Percentiles rank a stretch among this genome's conserved stretches.
Conservation (phyloP, 169 alveolate genomes). For the Plasmodium inui region DNA sequence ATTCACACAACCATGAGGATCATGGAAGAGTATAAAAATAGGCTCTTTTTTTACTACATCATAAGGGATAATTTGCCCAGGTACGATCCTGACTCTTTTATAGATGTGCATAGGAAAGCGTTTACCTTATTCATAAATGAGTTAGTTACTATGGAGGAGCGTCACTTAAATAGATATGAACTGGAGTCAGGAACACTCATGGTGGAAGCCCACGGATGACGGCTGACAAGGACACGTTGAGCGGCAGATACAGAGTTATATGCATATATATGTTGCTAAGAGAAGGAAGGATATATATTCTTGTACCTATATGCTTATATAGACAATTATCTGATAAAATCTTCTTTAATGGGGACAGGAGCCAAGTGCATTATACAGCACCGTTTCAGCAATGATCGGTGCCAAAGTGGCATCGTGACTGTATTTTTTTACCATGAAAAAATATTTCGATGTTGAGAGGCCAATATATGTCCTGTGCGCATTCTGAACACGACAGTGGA, state of each 20-base stretch:
- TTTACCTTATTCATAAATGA: conserved; percentile 1
- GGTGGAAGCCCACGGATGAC: not conserved
- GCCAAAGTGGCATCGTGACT: not conserved
- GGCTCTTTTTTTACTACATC: not conserved
- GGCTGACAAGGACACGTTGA: too few species aligned
- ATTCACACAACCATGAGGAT: conserved; percentile 3
- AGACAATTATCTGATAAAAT: not conserved
- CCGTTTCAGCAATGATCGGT: not conserved
- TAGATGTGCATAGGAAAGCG: not conserved
- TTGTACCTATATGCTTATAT: not conserved
- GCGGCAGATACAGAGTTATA: not conserved
- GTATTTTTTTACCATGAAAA: not conserved
- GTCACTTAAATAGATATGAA: not conserved
- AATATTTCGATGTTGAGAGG: not conserved
- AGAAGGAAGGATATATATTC: not conserved
- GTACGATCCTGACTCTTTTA: not conserved
- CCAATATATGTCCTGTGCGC: not conserved
- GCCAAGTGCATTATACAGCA: not conserved
- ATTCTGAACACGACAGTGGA: not conserved
- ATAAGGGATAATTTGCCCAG: not conserved
- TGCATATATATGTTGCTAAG: not conserved
- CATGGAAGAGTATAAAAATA: conserved; percentile 6
- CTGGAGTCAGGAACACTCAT: not conserved
- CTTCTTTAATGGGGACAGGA: not conserved
- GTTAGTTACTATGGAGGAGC: not conserved